These are phyloP conservation scores for Teunomyces lycoperdinae DNA, from an alignment of 805 yeast genomes.

Conservation along the genomic window DNA sequence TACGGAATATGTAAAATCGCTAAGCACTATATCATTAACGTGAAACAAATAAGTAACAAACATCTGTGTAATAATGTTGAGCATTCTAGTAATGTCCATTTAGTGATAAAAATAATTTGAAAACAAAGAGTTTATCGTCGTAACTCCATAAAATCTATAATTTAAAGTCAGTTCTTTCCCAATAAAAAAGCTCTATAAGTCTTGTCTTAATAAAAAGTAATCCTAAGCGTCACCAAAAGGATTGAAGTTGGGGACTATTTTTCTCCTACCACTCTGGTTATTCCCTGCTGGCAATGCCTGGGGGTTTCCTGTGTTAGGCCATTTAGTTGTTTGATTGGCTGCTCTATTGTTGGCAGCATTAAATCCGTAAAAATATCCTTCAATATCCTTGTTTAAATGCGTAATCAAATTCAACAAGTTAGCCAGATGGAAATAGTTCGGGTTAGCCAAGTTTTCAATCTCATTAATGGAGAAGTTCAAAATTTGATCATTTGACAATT, in stretches of 20 bases:
- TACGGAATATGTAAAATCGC: not conserved
- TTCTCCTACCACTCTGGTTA: slow-evolving; percentile 7
- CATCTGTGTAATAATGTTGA: not conserved
- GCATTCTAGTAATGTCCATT: not conserved
- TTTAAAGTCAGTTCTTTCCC: not conserved
- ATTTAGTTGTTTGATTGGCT: not conserved
- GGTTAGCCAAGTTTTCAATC: slow-evolving; percentile 37
- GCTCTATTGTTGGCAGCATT: slow-evolving; percentile 9
- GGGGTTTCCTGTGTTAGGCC: not conserved
- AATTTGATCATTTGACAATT: slow-evolving; percentile 36
- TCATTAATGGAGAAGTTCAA: slow-evolving; percentile 44
- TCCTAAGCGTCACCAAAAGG: slow-evolving; percentile 21
- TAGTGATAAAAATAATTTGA: not conserved
- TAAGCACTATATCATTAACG: not conserved
- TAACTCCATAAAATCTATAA: not conserved
- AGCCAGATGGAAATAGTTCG: slow-evolving; percentile 52
- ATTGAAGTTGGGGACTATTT: slow-evolving; percentile 22
- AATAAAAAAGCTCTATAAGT: not conserved
- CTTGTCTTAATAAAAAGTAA: not conserved
- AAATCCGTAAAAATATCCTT: slow-evolving; percentile 43
- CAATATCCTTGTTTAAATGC: slow-evolving; percentile 41
- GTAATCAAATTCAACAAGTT: slow-evolving; percentile 47
- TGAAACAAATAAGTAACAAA: not conserved
- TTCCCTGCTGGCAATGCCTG: slow-evolving; percentile 1
- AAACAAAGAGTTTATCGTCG: not conserved